Base-by-base conservation (phyloP, 257 asterid species). In the Solanum medicagineum region DNA sequence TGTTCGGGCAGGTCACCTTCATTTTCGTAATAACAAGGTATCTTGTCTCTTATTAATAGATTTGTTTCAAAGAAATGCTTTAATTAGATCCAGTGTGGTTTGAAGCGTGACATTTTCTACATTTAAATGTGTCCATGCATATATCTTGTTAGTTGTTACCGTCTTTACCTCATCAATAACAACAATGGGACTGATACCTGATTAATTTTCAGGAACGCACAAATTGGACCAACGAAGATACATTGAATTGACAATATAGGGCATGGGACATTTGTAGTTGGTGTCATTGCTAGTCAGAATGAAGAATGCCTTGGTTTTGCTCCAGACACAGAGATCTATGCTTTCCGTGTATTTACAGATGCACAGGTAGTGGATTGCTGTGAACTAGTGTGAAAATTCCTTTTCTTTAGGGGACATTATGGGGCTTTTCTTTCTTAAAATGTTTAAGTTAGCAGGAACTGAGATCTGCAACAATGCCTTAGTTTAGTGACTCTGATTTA, bases 221-320 rank as follows among this genome's bases (percentile, higher is more conserved):
- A 55, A 97, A 95, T 88, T 96, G 99, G 99, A 97, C 99, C 88
- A 92, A 92, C 81, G 99, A 97, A 87, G 94, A 95, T 89, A 94
- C 98, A 32, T 87, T 97, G 55, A 95, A 95, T 85, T n/a, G 99
- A 97, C 94, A 93, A 94, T 94, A 97, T 95, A 84, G 98, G 99
- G 57, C 99, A 96, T 88, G 99, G 99, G 85, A 95, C 99, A 86
- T 96, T 96, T 90, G 99, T 96, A 85, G 99, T 98, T 84, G 98
- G 99, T 84, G 98, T 95, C 85, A 90, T 96, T 84, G 97, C 99
- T 85, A 95, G 98, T 86, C 96, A 95, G 89, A 94, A 96, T 91
- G 89, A 91, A 83, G 97, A 95, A 68, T 96, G 98, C 87, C 99
- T 94, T 82, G 98, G 99, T 89, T 96, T 95, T 94, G 97, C 98